phyloP scores from a whole-genome alignment of 2,329 filamentous ascomycete genomes.

The Trichoderma pleuroti region DNA sequence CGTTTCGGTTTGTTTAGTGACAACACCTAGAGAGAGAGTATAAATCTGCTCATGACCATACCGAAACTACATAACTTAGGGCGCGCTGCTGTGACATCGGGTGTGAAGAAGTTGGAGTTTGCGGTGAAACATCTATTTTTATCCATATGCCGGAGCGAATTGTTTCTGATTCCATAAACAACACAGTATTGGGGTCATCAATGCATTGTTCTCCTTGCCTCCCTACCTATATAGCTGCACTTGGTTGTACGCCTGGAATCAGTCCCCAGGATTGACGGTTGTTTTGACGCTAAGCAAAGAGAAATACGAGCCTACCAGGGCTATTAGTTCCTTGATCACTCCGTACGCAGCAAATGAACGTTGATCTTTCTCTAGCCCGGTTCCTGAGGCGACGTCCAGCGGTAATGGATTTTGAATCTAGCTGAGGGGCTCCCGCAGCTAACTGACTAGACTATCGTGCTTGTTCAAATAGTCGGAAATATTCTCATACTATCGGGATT shows the following conservation, averaged over 20 bases:
- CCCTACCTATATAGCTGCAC: not conserved
- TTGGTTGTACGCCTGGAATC: not conserved
- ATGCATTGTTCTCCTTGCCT: not conserved
- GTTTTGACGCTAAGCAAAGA: not conserved
- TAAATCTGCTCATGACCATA: not conserved
- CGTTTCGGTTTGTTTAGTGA: not conserved
- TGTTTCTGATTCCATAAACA: not conserved
- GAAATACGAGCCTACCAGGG: not conserved
- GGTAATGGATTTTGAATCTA: not conserved
- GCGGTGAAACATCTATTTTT: not conserved
- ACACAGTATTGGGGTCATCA: not conserved
- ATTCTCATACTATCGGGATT: not conserved
- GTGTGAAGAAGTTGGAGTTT: not conserved
- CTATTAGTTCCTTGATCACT: not conserved
- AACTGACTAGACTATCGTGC: not conserved
- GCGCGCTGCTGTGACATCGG: not conserved
- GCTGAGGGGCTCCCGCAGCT: not conserved
- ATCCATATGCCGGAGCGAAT: not conserved
- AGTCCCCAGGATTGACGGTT: not conserved
- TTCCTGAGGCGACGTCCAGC: not conserved
- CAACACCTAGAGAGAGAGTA: not conserved
- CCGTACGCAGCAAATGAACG: not conserved
- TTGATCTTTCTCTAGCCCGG: not conserved
- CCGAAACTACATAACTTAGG: not conserved
- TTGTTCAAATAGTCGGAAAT: not conserved